A percentile compares a stretch with the other conserved stretches of the same genome.
phyloP scores from a whole-genome alignment of 306 rosid species.

The Amphicarpaea edgeworthii region DNA sequence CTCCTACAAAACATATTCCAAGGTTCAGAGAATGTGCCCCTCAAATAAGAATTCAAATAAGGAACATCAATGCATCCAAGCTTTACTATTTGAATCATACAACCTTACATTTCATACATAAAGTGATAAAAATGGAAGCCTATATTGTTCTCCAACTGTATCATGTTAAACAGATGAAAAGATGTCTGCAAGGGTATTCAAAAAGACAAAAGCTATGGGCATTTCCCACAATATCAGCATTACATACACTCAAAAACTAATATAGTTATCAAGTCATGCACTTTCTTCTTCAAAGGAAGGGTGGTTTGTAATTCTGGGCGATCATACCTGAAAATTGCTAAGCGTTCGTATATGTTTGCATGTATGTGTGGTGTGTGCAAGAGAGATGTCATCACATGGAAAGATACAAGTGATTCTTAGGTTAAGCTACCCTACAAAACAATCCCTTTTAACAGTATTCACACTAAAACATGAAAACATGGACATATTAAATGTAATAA shows the following conservation, averaged over 20 bases:
- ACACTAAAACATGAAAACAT: neutral
- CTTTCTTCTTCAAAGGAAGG: neutral
- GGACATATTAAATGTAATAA: neutral
- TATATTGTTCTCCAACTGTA: neutral
- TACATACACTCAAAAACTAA: neutral
- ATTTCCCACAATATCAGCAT: too few relatives aligned
- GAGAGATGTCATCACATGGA: neutral
- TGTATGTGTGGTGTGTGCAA: neutral
- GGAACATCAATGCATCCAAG: neutral
- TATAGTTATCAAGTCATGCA: neutral
- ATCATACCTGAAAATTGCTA: neutral
- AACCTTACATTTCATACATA: neutral
- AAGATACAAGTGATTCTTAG: neutral
- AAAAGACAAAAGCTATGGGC: neutral
- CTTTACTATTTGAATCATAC: neutral
- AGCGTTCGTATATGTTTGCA: neutral
- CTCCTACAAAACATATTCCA: neutral
- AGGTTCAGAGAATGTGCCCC: neutral
- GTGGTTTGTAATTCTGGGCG: neutral
- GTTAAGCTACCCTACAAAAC: neutral
- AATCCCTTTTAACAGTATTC: neutral
- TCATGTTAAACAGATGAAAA: neutral
- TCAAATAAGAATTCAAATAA: neutral
- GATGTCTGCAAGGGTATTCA: neutral
- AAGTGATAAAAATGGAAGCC: too few relatives aligned